A percentile compares a stretch with the other conserved stretches of the same genome.
Evolutionary conservation across 306 rosid species (phyloP).

Genomic region (Rosa chinensis): DNA sequence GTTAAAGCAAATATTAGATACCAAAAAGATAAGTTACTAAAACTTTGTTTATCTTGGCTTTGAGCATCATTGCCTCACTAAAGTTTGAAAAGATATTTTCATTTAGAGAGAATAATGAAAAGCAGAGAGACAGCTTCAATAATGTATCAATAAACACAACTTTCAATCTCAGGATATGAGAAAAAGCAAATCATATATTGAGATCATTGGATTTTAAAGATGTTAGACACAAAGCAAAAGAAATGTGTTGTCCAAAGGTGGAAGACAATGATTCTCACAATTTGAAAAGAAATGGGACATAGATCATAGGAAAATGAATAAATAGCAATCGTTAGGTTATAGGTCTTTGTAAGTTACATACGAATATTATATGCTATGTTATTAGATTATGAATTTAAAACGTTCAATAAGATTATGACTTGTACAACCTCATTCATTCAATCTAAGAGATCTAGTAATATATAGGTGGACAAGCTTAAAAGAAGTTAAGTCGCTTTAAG

Average conservation of each 20-base stretch:
- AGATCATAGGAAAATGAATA: not conserved
- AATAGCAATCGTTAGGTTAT: too few species aligned
- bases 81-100: slow-evolving; percentile 35
- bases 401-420: too few species aligned
- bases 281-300: not conserved
- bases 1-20: slow-evolving; percentile 46
- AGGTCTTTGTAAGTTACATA: too few species aligned
- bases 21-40: slow-evolving; percentile 62
- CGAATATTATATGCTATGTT: too few species aligned
- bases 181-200: slow-evolving; percentile 15
- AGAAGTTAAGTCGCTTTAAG: too few species aligned
- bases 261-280: slow-evolving; percentile 43
- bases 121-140: slow-evolving; percentile 23
- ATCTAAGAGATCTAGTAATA: too few species aligned
- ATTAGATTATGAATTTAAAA: too few species aligned
- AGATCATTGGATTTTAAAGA: slow-evolving; percentile 22
- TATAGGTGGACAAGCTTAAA: too few species aligned
- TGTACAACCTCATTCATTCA: too few species aligned
- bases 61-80: slow-evolving; percentile 40
- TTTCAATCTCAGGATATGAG: slow-evolving; percentile 23
- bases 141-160: slow-evolving; percentile 17
- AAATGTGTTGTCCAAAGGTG: slow-evolving; percentile 20
- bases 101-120: slow-evolving; percentile 39
- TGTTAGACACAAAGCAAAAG: slow-evolving; percentile 29
- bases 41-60: slow-evolving; percentile 33